Percentiles rank a stretch among this genome's conserved stretches.
Conservation (phyloP, 2,329 filamentous ascomycete species). For the Fusarium proliferatum region DNA sequence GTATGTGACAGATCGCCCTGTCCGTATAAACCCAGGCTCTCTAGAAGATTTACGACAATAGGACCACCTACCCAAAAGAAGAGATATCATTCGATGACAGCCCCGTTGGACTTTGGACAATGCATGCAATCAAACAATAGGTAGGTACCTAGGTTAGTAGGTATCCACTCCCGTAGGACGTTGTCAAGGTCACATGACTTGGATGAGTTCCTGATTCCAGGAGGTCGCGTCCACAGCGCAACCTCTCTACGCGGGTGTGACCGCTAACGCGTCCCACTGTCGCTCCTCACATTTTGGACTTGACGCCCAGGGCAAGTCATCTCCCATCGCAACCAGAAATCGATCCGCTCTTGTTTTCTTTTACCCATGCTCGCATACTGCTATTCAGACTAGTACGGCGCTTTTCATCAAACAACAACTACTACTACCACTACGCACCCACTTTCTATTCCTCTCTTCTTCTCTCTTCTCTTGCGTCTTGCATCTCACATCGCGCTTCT, state of each 20-base stretch:
- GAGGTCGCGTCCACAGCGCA: conserved; percentile 28
- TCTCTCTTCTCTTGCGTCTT: background rate
- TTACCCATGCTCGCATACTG: conserved; percentile 16
- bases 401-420: conserved; percentile 29
- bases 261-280: conserved; percentile 44
- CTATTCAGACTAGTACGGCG: conserved; percentile 23
- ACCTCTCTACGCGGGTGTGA: conserved; percentile 48
- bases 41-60: background rate
- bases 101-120: background rate
- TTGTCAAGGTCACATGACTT: conserved; percentile 17
- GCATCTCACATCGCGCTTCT: conserved; percentile 20
- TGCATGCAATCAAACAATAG: background rate
- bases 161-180: background rate
- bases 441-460: conserved; percentile 8
- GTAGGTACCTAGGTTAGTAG: no score
- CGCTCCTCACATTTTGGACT: conserved; percentile 30
- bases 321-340: conserved; percentile 40
- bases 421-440: conserved; percentile 3
- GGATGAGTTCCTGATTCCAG: background rate
- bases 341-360: conserved; percentile 43
- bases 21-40: background rate
- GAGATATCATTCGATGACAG: background rate
- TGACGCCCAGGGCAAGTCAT: conserved; percentile 31
- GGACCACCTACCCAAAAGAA: background rate
- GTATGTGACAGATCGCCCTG: background rate